phyloP scores from a whole-genome alignment of 805 yeast genomes.

The Jamesozyma hellenica region DNA sequence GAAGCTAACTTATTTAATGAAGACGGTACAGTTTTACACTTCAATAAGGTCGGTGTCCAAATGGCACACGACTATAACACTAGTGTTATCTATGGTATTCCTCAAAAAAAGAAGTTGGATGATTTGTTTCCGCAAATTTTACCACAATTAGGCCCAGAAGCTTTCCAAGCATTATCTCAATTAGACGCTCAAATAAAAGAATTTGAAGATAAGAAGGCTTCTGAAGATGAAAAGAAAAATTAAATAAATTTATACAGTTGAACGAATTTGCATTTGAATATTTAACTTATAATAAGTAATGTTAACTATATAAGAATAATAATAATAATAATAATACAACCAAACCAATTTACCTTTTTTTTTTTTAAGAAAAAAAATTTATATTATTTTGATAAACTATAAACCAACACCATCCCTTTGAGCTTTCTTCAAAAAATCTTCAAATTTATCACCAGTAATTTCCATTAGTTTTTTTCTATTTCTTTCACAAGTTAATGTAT shows the following conservation, averaged over 20 bases:
- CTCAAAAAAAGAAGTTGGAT: conserved; percentile 84
- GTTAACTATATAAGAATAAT: too few relatives aligned
- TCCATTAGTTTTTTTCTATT: conserved; percentile 47
- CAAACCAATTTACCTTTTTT: too few relatives aligned
- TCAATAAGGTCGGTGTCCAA: conserved; percentile 94
- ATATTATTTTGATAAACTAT: conserved; percentile 4
- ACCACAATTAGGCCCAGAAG: conserved; percentile 94
- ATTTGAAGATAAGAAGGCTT: conserved; percentile 14
- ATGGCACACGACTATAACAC: conserved; percentile 85
- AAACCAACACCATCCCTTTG: conserved; percentile 21
- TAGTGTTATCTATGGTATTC: conserved; percentile 88
- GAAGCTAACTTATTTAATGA: conserved; percentile 97
- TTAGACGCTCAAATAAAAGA: conserved; percentile 72
- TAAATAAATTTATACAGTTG: neutral
- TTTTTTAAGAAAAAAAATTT: too few relatives aligned
- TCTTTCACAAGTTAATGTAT: conserved; percentile 65
- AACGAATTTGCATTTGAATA: too few relatives aligned
- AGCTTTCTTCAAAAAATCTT: conserved; percentile 25
- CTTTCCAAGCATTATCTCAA: conserved; percentile 77
- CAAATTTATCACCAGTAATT: conserved; percentile 30
- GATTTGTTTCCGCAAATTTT: conserved; percentile 90
- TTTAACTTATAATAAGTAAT: too few relatives aligned
- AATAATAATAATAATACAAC: too few relatives aligned
- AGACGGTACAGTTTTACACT: conserved; percentile 92
- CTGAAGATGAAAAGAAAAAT: conserved; percentile 1